Evolutionary conservation across 371 early-diverging fungal species (phyloP).

Genomic region (Amoeboaphelidium protococcarum): DNA sequence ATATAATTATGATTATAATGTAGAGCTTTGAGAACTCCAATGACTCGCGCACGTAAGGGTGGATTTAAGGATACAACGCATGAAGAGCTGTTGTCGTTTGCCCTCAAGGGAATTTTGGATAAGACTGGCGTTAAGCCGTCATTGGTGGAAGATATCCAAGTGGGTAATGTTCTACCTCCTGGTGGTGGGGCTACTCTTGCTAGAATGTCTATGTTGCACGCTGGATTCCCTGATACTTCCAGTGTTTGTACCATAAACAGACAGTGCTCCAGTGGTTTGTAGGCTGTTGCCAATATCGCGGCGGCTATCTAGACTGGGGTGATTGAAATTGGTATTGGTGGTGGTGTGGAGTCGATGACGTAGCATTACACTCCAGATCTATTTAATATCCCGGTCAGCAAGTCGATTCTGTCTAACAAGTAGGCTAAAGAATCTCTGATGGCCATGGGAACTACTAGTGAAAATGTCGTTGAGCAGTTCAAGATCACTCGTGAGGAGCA

Average conservation of each 20-base stretch:
- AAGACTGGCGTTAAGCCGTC: conserved; percentile 59
- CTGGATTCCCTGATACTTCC: conserved; percentile 43
- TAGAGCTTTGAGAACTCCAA: conserved; percentile 57
- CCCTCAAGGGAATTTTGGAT: conserved; percentile 36
- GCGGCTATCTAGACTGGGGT: conserved; percentile 63
- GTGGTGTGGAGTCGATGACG: conserved; percentile 96
- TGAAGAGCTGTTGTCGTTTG: conserved; percentile 60
- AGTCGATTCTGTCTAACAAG: background rate
- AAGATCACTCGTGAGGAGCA: conserved; percentile 50
- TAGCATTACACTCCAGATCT: conserved; percentile 42
- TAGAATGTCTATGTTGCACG: conserved; percentile 82
- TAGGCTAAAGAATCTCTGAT: conserved; percentile 8
- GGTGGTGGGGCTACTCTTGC: conserved; percentile 82
- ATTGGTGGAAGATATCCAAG: conserved; percentile 74
- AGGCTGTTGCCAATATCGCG: conserved; percentile 73
- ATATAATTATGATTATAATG: no score
- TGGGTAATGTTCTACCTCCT: conserved; percentile 76
- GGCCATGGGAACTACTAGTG: conserved; percentile 56
- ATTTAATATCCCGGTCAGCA: background rate
- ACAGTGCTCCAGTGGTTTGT: conserved; percentile 89
- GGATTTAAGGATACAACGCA: conserved; percentile 75
- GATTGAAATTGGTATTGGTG: conserved; percentile 88
- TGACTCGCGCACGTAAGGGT: conserved; percentile 75
- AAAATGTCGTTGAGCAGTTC: conserved; percentile 78
- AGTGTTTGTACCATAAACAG: conserved; percentile 75